Conservation (phyloP, 345 rosid genomes). For the Citrus inodora region DNA sequence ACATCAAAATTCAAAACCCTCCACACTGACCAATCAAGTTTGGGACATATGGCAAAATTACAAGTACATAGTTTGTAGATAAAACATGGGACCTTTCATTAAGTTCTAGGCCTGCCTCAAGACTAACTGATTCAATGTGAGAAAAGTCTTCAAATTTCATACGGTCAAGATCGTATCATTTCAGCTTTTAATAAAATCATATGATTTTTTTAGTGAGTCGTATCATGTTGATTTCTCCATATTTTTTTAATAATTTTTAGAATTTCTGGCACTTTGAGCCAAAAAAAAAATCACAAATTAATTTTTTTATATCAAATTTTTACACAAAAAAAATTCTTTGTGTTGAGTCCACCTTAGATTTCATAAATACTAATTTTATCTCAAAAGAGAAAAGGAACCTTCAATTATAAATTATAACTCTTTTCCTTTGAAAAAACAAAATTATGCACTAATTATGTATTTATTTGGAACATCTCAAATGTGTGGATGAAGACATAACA, state of each 20-base stretch:
- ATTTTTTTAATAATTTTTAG: background rate
- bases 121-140: background rate
- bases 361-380: too few species aligned
- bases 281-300: background rate
- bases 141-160: background rate
- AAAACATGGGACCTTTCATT: constrained; percentile 1
- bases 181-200: background rate
- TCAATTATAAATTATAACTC: too few species aligned
- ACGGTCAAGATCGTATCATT: background rate
- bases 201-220: background rate
- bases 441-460: too few species aligned
- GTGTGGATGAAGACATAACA: too few species aligned
- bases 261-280: background rate
- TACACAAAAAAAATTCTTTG: background rate
- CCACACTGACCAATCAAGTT: background rate
- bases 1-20: background rate
- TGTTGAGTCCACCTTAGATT: too few species aligned
- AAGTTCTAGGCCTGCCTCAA: background rate
- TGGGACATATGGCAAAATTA: background rate
- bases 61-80: background rate
- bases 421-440: too few species aligned
- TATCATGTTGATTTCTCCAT: background rate
- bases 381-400: too few species aligned
- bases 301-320: background rate
- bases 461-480: too few species aligned